These are phyloP conservation scores for Penicillium macrosclerotiorum DNA, from an alignment of 495 filamentous ascomycete genomes.

Conservation along the genomic window DNA sequence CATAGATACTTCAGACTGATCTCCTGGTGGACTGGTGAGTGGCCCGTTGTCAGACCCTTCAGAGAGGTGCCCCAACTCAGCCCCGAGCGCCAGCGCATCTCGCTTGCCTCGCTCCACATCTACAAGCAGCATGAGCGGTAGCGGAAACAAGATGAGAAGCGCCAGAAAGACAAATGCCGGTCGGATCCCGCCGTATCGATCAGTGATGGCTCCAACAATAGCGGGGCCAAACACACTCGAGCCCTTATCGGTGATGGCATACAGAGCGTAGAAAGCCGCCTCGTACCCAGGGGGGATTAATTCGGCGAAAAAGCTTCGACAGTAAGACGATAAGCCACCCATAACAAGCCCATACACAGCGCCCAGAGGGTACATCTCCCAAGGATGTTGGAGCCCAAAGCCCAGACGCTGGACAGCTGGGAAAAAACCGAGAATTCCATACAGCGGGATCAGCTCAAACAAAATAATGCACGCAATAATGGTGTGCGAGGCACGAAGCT, in stretches of 20 bases:
- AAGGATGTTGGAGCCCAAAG: constrained; percentile 83
- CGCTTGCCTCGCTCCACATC: constrained; percentile 85
- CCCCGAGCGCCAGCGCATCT: constrained; percentile 71
- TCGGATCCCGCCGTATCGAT: constrained; percentile 83
- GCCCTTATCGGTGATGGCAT: constrained; percentile 97
- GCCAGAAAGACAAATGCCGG: constrained; percentile 94
- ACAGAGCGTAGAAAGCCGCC: constrained; percentile 93
- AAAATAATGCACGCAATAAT: constrained; percentile 85
- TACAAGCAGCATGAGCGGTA: constrained; percentile 80
- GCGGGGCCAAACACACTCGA: constrained; percentile 91
- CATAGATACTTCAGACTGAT: background rate
- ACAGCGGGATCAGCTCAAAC: constrained; percentile 90
- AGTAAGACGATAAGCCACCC: constrained; percentile 90
- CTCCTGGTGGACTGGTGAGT: constrained; percentile 10
- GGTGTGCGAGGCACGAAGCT: constrained; percentile 73
- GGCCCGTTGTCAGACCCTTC: constrained; percentile 24
- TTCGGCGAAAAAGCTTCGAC: constrained; percentile 87
- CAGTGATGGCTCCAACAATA: constrained; percentile 90
- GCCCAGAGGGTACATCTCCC: constrained; percentile 96
- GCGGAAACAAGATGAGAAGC: constrained; percentile 73
- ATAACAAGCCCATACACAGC: constrained; percentile 91
- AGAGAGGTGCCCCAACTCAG: constrained; percentile 53
- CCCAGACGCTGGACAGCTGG: constrained; percentile 74
- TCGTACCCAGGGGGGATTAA: constrained; percentile 91
- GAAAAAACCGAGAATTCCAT: constrained; percentile 86